Percentiles rank a stretch among this genome's conserved stretches.
phyloP scores from a whole-genome alignment of 176 grass and related monocot genomes.

The Rhynchospora pubera region DNA sequence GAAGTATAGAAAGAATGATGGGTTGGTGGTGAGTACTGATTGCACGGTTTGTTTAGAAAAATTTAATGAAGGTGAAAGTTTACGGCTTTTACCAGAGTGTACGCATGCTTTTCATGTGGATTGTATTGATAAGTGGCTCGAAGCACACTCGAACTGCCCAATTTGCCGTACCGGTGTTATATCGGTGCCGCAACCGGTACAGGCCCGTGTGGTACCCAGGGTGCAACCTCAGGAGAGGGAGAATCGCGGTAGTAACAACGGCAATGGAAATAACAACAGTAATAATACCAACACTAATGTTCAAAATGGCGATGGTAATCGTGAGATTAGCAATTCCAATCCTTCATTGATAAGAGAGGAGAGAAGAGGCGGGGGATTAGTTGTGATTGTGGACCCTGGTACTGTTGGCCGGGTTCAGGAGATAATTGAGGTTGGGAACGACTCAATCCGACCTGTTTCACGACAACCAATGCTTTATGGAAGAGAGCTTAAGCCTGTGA shows the following conservation, averaged over 20 bases:
- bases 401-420: conserved; percentile 14
- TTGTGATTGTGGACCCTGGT: conserved; percentile 21
- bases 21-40: conserved; percentile 24
- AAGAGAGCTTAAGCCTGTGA: conserved; percentile 14
- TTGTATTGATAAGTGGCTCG: conserved; percentile 27
- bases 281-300: neutral
- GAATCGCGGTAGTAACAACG: neutral
- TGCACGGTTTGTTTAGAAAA: conserved; percentile 31
- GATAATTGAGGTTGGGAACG: conserved; percentile 22
- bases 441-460: conserved; percentile 7
- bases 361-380: conserved; percentile 15
- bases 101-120: conserved; percentile 29
- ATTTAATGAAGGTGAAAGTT: conserved; percentile 26
- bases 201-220: neutral
- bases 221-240: conserved; percentile 13
- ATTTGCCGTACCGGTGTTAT: conserved; percentile 27
- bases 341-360: conserved; percentile 14
- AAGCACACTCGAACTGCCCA: conserved; percentile 24
- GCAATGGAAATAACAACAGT: neutral
- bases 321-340: conserved; percentile 3
- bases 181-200: conserved; percentile 12
- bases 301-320: neutral
- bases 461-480: neutral
- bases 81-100: conserved; percentile 26
- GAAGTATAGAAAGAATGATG: conserved; percentile 25